Percentiles rank a stretch among this genome's conserved stretches.
Conservation (phyloP, 2,329 filamentous ascomycete species). For the Exophiala sideris region DNA sequence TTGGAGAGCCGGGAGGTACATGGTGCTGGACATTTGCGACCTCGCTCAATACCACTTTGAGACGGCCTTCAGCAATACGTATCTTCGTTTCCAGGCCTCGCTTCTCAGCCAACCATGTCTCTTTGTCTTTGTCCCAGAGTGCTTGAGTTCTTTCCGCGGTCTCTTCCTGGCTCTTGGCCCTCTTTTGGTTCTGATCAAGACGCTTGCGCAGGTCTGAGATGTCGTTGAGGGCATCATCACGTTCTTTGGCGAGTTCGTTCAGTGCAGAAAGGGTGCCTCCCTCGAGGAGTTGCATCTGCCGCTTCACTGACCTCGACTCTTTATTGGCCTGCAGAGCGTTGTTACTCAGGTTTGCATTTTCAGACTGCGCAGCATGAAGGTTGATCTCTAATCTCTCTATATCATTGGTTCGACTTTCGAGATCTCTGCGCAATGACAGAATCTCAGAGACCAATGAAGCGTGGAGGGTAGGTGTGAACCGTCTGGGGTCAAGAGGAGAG, state of each 20-base stretch:
- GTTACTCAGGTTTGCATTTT: slow-evolving; percentile 68
- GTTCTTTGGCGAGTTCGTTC: slow-evolving; percentile 76
- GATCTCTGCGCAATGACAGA: slow-evolving; percentile 75
- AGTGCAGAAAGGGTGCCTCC: slow-evolving; percentile 83
- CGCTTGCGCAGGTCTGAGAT: slow-evolving; percentile 70
- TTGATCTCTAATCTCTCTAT: slow-evolving; percentile 80
- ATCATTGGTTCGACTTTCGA: slow-evolving; percentile 82
- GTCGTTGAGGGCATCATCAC: slow-evolving; percentile 75
- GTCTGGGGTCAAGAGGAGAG: slow-evolving; percentile 76
- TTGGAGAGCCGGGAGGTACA: slow-evolving; percentile 25
- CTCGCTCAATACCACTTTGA: slow-evolving; percentile 83
- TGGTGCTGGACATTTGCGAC: slow-evolving; percentile 53
- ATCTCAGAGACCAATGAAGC: slow-evolving; percentile 95
- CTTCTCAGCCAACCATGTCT: slow-evolving; percentile 78
- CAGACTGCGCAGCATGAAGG: slow-evolving; percentile 66
- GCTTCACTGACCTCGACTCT: slow-evolving; percentile 76
- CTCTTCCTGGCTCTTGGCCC: slow-evolving; percentile 73
- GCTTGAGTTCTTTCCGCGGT: slow-evolving; percentile 74
- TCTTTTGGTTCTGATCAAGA: slow-evolving; percentile 74
- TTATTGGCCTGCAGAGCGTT: slow-evolving; percentile 63
- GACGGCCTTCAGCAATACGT: slow-evolving; percentile 81
- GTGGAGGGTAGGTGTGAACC: slow-evolving; percentile 92
- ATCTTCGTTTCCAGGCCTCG: slow-evolving; percentile 78
- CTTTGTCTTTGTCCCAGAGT: slow-evolving; percentile 79
- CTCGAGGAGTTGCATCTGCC: slow-evolving; percentile 81